phyloP scores from a whole-genome alignment of 768 basidiomycete genomes.

The Tephrocybe sp. region DNA sequence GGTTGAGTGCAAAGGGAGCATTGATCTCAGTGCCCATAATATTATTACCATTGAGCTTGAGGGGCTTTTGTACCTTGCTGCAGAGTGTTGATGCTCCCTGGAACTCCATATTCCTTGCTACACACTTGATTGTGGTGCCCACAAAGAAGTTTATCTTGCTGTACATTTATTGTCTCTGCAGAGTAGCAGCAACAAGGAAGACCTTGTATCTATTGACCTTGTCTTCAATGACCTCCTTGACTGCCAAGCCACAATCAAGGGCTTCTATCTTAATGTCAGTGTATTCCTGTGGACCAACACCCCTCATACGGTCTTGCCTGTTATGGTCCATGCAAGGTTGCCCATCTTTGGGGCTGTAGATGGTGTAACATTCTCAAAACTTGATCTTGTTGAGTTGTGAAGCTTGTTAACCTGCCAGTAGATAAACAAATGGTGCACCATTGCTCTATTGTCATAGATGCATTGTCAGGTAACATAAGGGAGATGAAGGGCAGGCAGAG shows the following conservation, averaged over 20 bases:
- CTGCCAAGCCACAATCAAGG: conserved; percentile 76
- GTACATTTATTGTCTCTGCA: conserved; percentile 98
- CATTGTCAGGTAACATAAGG: too few relatives aligned
- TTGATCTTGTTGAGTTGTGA: conserved; percentile 88
- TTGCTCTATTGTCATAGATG: too few relatives aligned
- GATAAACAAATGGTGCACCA: conserved; percentile 93
- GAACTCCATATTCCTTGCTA: conserved; percentile 97
- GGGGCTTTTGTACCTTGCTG: conserved; percentile 71
- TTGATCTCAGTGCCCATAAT: conserved; percentile 88
- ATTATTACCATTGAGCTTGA: conserved; percentile 75
- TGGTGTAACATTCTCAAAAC: conserved; percentile 97
- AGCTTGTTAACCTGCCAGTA: conserved; percentile 98
- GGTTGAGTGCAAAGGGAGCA: conserved; percentile 79
- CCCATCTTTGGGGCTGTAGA: conserved; percentile 98
- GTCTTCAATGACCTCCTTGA: conserved; percentile 58
- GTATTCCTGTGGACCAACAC: conserved; percentile 90
- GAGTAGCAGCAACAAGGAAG: conserved; percentile 92
- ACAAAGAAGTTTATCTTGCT: conserved; percentile 99
- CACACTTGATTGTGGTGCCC: conserved; percentile 84
- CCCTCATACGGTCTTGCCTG: conserved; percentile 89
- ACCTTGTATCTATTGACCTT: conserved; percentile 80
- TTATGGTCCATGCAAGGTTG: conserved; percentile 99
- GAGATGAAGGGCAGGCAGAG: too few relatives aligned
- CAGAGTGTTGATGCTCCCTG: conserved; percentile 78
- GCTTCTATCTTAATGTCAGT: conserved; percentile 95